Conservation (phyloP, 352 stramenopile genomes). For the Globisporangium viniferum region DNA sequence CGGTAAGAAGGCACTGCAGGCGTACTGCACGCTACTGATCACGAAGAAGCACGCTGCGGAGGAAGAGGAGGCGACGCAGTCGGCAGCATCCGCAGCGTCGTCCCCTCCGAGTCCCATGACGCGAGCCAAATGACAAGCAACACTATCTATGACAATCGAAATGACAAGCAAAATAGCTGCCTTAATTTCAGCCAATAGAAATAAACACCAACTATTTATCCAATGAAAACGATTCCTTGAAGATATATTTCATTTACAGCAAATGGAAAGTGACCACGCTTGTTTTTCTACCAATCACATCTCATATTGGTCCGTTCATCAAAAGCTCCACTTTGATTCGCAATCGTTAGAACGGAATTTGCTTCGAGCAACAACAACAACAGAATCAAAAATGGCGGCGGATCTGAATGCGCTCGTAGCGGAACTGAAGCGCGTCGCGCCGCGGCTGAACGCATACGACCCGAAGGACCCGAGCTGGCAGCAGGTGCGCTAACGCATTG, state of each 20-base stretch:
- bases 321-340: not conserved
- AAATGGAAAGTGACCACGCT: not conserved
- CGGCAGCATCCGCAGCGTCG: not conserved
- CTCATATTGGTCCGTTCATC: not conserved
- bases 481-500: slow-evolving; percentile 26
- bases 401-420: slow-evolving; percentile 36
- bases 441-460: slow-evolving; percentile 59
- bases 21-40: slow-evolving; percentile 65
- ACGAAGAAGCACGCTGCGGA: slow-evolving; percentile 44
- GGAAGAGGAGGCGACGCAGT: slow-evolving; percentile 25
- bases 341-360: not conserved
- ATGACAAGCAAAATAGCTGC: not conserved
- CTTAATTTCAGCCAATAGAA: not conserved
- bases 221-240: not conserved
- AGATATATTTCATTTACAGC: not conserved
- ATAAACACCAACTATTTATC: not conserved
- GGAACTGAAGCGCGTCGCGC: slow-evolving; percentile 53
- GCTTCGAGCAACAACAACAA: not conserved
- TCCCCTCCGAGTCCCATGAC: not conserved
- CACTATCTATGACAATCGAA: not conserved
- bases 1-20: slow-evolving; percentile 67
- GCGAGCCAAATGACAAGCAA: slow-evolving; percentile 1
- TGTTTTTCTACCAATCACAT: not conserved
- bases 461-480: slow-evolving; percentile 52
- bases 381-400: slow-evolving; percentile 15